These are phyloP conservation scores for Globisporangium sylvaticum DNA, from an alignment of 352 stramenopile genomes.

Conservation along the genomic window DNA sequence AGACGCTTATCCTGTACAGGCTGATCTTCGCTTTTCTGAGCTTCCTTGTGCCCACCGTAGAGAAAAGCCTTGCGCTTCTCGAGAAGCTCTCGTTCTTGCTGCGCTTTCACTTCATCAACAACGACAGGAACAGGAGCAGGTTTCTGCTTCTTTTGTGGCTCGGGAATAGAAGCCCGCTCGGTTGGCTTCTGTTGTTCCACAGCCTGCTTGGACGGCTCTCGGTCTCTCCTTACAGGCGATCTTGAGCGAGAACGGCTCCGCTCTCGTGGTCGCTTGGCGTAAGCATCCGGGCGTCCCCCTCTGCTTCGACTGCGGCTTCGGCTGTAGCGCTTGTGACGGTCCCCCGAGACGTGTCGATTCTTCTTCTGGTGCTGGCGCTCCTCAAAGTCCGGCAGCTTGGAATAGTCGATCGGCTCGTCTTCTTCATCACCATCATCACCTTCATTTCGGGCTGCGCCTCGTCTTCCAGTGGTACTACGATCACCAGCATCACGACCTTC, in stretches of 20 bases:
- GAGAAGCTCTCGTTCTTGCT: conserved; percentile 34
- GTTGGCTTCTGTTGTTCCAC: neutral
- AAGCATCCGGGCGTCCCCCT: conserved; percentile 13
- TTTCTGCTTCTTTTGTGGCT: conserved; percentile 13
- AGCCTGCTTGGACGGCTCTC: conserved; percentile 2
- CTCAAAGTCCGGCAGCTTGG: conserved; percentile 70
- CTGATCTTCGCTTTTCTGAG: conserved; percentile 1
- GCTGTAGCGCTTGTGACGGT: conserved; percentile 11
- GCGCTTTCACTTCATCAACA: conserved; percentile 26
- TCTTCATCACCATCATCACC: conserved; percentile 24
- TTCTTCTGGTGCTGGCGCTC: conserved; percentile 24
- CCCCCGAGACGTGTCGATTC: neutral
- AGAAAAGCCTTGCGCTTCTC: conserved; percentile 59
- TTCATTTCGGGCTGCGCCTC: neutral
- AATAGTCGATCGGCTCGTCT: conserved; percentile 76
- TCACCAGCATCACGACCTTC: conserved; percentile 8
- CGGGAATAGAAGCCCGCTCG: neutral
- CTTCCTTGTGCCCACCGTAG: conserved; percentile 32
- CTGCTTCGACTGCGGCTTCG: conserved; percentile 38
- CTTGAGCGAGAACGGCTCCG: conserved; percentile 24
- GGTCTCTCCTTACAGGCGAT: conserved; percentile 11
- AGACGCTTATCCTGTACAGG: neutral
- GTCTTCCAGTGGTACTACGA: neutral
- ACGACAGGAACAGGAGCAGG: neutral
- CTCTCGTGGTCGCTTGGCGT: conserved; percentile 13